These are phyloP conservation scores for Dactylonectria macrodidyma DNA, from an alignment of 2,329 filamentous ascomycete genomes.

Conservation along the genomic window DNA sequence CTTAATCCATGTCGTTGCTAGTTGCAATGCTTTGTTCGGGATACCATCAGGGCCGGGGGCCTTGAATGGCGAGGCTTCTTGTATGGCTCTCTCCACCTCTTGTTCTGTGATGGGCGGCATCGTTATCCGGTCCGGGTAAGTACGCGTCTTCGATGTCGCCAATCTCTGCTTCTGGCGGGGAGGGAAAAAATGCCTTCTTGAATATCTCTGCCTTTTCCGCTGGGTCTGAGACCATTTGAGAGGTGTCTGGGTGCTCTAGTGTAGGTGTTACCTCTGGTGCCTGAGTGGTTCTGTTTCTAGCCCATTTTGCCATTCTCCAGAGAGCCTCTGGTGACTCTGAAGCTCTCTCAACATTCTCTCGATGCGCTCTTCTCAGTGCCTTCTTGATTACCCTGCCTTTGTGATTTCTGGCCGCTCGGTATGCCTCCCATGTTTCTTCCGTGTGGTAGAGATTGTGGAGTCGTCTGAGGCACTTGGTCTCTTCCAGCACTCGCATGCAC, in stretches of 20 bases:
- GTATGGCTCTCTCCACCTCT: slow-evolving; percentile 1
- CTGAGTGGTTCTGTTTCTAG: slow-evolving; percentile 6
- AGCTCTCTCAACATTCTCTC: too few species aligned
- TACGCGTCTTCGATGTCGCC: not conserved
- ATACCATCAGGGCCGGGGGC: not conserved
- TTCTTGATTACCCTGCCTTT: slow-evolving; percentile 1
- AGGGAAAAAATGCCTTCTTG: not conserved
- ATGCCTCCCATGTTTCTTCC: not conserved
- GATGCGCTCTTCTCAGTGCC: not conserved
- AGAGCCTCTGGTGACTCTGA: slow-evolving; percentile 12
- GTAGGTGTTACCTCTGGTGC: not conserved
- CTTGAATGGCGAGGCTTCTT: not conserved
- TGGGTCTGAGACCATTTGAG: not conserved
- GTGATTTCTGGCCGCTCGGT: not conserved
- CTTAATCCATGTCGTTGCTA: not conserved
- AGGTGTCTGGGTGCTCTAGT: not conserved
- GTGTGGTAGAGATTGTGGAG: not conserved
- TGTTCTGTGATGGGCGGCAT: not conserved
- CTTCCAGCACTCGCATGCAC: not conserved
- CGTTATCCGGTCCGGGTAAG: not conserved
- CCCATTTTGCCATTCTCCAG: slow-evolving; percentile 13
- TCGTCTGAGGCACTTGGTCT: not conserved
- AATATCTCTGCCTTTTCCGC: not conserved
- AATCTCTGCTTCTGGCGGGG: not conserved
- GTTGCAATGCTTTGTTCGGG: not conserved